These are phyloP conservation scores for Sporobolomyces phaffii DNA, from an alignment of 768 basidiomycete species.

Conservation along the genomic window DNA sequence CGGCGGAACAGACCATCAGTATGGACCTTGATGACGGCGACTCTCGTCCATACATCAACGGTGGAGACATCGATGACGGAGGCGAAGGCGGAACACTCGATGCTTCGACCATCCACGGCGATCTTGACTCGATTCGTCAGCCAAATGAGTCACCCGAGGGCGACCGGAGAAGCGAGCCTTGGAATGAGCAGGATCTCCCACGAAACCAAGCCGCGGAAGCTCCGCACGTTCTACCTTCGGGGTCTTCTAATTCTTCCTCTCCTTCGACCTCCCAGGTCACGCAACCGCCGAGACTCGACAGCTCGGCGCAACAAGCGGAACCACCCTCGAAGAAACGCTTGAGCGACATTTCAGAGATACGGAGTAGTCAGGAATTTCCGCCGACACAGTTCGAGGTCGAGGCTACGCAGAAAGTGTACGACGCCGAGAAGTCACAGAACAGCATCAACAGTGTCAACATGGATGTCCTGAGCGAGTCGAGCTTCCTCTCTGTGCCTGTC, in stretches of 20 bases:
- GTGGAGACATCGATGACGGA: not conserved
- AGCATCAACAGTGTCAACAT: not conserved
- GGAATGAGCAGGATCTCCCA: not conserved
- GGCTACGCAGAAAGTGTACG: slow-evolving; percentile 29
- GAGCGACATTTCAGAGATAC: slow-evolving; percentile 22
- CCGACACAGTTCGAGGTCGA: slow-evolving; percentile 22
- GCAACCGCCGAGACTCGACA: not conserved
- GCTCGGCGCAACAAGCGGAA: not conserved
- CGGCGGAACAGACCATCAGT: not conserved
- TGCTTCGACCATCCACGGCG: not conserved
- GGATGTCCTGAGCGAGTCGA: not conserved
- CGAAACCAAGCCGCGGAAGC: not conserved
- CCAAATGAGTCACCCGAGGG: not conserved
- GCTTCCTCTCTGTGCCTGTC: not conserved
- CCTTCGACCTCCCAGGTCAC: not conserved
- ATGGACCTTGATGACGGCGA: slow-evolving; percentile 11
- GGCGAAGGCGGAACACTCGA: not conserved
- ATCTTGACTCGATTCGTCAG: not conserved
- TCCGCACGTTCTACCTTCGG: too few relatives aligned
- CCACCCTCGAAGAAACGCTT: slow-evolving; percentile 1
- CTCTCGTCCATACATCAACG: not conserved
- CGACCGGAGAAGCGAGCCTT: not conserved
- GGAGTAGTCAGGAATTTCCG: slow-evolving; percentile 17
- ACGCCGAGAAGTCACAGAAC: slow-evolving; percentile 2
- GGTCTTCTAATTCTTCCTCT: too few relatives aligned